Conservation (phyloP, 495 filamentous ascomycete genomes). For the Trichoderma erinaceum region DNA sequence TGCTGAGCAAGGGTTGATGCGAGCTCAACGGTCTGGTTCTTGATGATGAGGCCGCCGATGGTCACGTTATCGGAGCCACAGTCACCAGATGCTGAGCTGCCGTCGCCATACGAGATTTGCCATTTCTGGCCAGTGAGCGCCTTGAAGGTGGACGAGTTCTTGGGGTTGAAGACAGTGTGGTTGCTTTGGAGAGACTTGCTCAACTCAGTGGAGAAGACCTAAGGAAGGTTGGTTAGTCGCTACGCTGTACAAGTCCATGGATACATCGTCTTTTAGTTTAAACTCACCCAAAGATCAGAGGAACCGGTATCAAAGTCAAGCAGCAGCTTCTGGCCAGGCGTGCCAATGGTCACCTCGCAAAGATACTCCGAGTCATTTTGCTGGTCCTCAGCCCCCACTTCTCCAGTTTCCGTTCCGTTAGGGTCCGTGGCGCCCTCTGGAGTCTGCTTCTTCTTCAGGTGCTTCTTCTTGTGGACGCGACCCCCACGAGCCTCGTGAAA, state of each 20-base stretch:
- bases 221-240: constrained; percentile 38
- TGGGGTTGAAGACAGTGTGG: constrained; percentile 57
- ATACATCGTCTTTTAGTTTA: constrained; percentile 51
- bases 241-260: constrained; percentile 34
- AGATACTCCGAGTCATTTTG: constrained; percentile 64
- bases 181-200: constrained; percentile 27
- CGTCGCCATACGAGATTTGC: constrained; percentile 66
- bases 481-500: constrained; percentile 39
- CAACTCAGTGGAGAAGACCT: constrained; percentile 29
- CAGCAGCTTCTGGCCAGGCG: constrained; percentile 49
- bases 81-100: constrained; percentile 54
- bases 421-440: constrained; percentile 23
- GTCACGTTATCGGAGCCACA: constrained; percentile 64
- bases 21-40: constrained; percentile 61
- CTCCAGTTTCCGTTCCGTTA: constrained; percentile 32
- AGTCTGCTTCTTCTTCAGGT: constrained; percentile 46
- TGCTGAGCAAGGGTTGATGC: constrained; percentile 52
- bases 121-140: constrained; percentile 51
- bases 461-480: constrained; percentile 35
- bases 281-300: constrained; percentile 57
- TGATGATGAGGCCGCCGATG: constrained; percentile 57
- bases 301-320: constrained; percentile 73
- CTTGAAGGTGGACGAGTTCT: constrained; percentile 39
- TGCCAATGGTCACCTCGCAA: constrained; percentile 59
- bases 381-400: constrained; percentile 64